Percentiles rank a stretch among this genome's conserved stretches.
phyloP scores from a whole-genome alignment of 495 filamentous ascomycete species.

The Hypoxylon lienhwacheense region DNA sequence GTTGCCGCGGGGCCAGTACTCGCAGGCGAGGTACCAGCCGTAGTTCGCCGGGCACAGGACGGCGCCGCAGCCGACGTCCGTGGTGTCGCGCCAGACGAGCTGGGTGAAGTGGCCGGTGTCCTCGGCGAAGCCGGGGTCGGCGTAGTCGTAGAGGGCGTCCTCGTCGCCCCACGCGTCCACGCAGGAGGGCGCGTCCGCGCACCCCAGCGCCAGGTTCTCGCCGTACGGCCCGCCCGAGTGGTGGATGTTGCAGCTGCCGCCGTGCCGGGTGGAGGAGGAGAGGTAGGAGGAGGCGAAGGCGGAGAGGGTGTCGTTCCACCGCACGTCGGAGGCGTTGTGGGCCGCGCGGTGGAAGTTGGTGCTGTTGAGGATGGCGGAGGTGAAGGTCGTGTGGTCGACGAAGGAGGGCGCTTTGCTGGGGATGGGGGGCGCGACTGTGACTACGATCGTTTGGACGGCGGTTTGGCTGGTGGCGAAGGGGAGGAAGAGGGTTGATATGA shows the following conservation, averaged over 20 bases:
- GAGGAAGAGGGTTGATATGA: constrained; percentile 6
- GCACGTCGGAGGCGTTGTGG: constrained; percentile 63
- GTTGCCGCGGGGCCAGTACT: constrained; percentile 78
- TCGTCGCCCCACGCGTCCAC: constrained; percentile 73
- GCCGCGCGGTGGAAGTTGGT: constrained; percentile 68
- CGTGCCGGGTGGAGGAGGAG: constrained; percentile 39
- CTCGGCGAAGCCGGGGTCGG: constrained; percentile 56
- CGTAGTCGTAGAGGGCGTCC: constrained; percentile 60
- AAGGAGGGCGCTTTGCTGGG: constrained; percentile 49
- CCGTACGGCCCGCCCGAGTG: constrained; percentile 72
- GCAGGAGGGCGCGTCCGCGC: constrained; percentile 58
- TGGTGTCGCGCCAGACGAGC: constrained; percentile 76
- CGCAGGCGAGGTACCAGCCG: constrained; percentile 79
- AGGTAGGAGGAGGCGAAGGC: constrained; percentile 52
- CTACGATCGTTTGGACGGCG: constrained; percentile 22
- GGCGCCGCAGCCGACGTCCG: constrained; percentile 67
- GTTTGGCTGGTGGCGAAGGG: constrained; percentile 25
- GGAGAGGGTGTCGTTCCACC: constrained; percentile 68
- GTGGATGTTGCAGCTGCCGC: constrained; percentile 55
- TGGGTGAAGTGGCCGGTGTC: constrained; percentile 84
- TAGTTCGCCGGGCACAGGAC: constrained; percentile 56
- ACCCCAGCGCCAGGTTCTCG: constrained; percentile 78
- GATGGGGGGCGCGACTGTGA: constrained; percentile 35
- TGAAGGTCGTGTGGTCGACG: constrained; percentile 52
- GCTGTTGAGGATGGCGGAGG: constrained; percentile 60